phyloP scores from a whole-genome alignment of 768 basidiomycete genomes.

The Amanita subjunquillea region DNA sequence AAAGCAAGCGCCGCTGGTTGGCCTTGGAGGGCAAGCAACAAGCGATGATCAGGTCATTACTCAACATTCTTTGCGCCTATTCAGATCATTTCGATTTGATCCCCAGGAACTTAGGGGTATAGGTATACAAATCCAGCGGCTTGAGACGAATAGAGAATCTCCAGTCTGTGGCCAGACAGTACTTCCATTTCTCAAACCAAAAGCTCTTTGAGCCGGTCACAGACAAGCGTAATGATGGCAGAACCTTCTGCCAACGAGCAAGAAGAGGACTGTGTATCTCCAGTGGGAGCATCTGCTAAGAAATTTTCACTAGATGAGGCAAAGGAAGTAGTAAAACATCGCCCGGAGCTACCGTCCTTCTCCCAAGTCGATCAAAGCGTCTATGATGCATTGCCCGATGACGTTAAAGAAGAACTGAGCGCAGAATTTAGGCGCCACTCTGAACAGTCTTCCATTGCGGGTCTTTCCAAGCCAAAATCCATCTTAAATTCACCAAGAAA shows the following conservation, averaged over 20 bases:
- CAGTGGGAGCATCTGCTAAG: background rate
- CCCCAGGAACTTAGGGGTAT: slow-evolving; percentile 86
- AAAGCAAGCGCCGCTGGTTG: slow-evolving; percentile 55
- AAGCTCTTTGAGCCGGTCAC: background rate
- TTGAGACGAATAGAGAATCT: slow-evolving; percentile 38
- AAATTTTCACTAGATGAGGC: background rate
- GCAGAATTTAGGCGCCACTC: slow-evolving; percentile 56
- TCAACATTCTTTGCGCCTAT: slow-evolving; percentile 64
- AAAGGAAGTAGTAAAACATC: background rate
- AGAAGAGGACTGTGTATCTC: background rate
- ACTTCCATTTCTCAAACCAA: slow-evolving; percentile 38
- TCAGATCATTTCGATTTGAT: slow-evolving; percentile 67
- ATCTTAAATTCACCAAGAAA: slow-evolving; percentile 21
- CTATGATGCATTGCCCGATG: slow-evolving; percentile 59
- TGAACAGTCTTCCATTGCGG: slow-evolving; percentile 20
- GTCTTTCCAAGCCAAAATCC: slow-evolving; percentile 9
- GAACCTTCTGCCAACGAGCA: background rate
- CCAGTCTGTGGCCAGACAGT: slow-evolving; percentile 41
- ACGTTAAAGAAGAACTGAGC: slow-evolving; percentile 61
- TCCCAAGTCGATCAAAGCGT: slow-evolving; percentile 70
- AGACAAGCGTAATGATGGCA: background rate
- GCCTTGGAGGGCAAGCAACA: slow-evolving; percentile 57
- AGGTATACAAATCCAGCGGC: slow-evolving; percentile 83
- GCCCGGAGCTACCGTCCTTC: slow-evolving; percentile 50
- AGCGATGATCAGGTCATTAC: slow-evolving; percentile 66